These are phyloP conservation scores for Paratinospora sagittata DNA, from an alignment of 164 flowering plant species.

Conservation along the genomic window DNA sequence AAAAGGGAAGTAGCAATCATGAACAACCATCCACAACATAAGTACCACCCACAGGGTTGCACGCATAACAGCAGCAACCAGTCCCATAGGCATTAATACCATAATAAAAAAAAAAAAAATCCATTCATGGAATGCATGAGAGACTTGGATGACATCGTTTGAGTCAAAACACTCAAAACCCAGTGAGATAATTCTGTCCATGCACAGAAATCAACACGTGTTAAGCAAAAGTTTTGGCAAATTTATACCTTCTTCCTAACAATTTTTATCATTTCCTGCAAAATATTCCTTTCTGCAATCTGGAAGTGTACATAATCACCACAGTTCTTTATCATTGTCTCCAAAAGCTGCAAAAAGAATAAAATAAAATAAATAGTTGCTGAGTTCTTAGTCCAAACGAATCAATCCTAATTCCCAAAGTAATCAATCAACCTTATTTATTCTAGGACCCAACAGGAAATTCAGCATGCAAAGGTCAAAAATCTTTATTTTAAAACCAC, in stretches of 20 bases:
- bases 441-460: neutral
- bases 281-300: slow-evolving; percentile 54
- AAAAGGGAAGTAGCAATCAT: neutral
- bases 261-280: slow-evolving; percentile 74
- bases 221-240: neutral
- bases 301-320: slow-evolving; percentile 67
- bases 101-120: neutral
- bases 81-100: too few relatives aligned
- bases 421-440: too few relatives aligned
- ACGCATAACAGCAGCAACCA: neutral
- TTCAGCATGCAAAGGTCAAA: neutral
- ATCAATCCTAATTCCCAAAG: neutral
- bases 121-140: neutral
- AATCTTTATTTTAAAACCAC: neutral
- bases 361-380: neutral
- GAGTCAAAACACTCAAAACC: neutral
- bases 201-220: neutral
- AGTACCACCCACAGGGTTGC: neutral
- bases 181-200: neutral
- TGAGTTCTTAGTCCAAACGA: neutral
- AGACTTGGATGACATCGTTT: neutral
- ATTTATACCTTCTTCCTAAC: slow-evolving; percentile 59
- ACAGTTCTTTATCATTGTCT: slow-evolving; percentile 81
- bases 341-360: slow-evolving; percentile 59
- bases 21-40: neutral